Evolutionary conservation across 1,284 basidiomycete species (phyloP), one percentile per base, ranked within the genome.

Genomic region (Laetiporus sulphureus): DNA sequence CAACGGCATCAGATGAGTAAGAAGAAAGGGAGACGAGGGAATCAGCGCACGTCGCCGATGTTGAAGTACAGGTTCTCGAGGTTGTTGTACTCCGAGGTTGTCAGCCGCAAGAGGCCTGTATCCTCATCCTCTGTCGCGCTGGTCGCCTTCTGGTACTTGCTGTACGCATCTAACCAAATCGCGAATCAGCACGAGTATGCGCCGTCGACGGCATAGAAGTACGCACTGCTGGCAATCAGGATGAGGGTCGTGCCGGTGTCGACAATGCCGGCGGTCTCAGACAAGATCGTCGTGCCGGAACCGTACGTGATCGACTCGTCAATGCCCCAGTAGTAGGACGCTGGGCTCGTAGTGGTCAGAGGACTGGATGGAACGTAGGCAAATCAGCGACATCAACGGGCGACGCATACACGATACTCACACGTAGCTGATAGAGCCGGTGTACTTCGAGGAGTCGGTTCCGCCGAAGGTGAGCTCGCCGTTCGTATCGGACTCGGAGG

Each of bases 261-360:
- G 40, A 83, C 75, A 43, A 83, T 77, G 46, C 80, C 80, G 20
- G 77, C 71, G 13, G 71, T 73, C 21, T 43, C 46, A 3, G 60
- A 37, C 42, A 83, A 57, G 41, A 79, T 74, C 22, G 56, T 60
- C 12, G 58, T 68, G 16, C 21, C 21, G 4, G 62, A 60, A 4
- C 76, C 74, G 49, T 77, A 82, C n/a, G 58, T 61, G 46, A 83
- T 66, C 34, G 67, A 65, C 60, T 82, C 68, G 54, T 77, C 63
- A 51, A 83, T 77, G 30, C 81, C 81, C 76, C 77, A 83, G 65
- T 69, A 83, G 29, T 61, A 48, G 37, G 51, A 62, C 7, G 77
- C 65, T 20, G 79, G 79, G 7, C 44, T 57, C 2, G 70, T 72
- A 10, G 47, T 51, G 2, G 77, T 79, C 37, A 75, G 27, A 7